A percentile compares a stretch with the other conserved stretches of the same genome.
phyloP scores from a whole-genome alignment of 2,329 filamentous ascomycete genomes.

The Pseudogymnoascus sp. region DNA sequence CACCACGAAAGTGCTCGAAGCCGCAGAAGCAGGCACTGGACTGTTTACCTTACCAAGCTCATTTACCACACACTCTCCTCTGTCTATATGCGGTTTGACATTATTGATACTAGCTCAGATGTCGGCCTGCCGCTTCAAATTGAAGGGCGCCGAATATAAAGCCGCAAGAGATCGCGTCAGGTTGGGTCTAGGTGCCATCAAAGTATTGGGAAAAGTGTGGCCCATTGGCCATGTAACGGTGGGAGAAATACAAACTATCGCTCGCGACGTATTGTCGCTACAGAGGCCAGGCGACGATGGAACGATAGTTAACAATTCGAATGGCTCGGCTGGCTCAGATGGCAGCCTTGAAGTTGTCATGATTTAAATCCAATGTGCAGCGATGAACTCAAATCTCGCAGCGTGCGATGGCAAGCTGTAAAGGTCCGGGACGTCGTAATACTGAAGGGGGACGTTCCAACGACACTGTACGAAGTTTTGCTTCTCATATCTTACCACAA shows the following conservation, averaged over 20 bases:
- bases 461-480: neutral
- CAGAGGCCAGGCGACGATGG: neutral
- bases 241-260: neutral
- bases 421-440: neutral
- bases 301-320: neutral
- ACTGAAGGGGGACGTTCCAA: neutral
- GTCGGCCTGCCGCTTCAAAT: neutral
- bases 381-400: neutral
- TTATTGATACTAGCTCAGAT: neutral
- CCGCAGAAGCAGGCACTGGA: neutral
- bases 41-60: neutral
- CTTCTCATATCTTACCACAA: neutral
- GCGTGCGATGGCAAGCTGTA: neutral
- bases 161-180: neutral
- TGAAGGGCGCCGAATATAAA: neutral
- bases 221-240: neutral
- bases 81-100: neutral
- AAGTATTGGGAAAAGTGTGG: neutral
- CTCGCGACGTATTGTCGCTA: neutral
- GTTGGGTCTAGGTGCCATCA: neutral
- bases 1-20: conserved; percentile 1
- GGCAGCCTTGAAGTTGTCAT: neutral
- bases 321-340: neutral
- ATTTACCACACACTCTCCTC: conserved; percentile 2
- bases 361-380: neutral